Evolutionary conservation across 2,329 filamentous ascomycete species (phyloP).

Genomic region (Monosporascus cannonballus): DNA sequence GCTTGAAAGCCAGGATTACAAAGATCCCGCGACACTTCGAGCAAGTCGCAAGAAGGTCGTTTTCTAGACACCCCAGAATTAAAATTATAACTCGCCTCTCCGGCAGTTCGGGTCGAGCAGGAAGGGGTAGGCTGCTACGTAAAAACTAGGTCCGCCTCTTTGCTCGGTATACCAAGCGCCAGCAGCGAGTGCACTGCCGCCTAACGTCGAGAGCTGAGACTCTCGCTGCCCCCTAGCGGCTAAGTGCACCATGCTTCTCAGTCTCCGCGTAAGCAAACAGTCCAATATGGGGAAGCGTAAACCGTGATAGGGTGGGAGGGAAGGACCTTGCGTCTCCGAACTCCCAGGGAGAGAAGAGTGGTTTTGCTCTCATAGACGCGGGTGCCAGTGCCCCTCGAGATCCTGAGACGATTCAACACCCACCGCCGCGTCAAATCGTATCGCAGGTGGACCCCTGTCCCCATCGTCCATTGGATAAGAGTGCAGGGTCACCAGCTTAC

Average conservation of each 20-base stretch:
- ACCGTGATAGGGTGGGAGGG: neutral
- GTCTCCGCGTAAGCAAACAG: neutral
- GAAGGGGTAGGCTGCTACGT: neutral
- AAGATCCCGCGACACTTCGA: too few relatives aligned
- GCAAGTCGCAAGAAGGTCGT: too few relatives aligned
- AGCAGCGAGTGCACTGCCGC: neutral
- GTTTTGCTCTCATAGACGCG: slow-evolving; percentile 22
- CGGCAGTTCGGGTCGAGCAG: neutral
- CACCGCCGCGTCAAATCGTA: slow-evolving; percentile 30
- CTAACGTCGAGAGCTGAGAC: neutral
- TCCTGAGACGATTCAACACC: slow-evolving; percentile 20
- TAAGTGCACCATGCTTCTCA: neutral
- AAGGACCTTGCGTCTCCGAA: neutral
- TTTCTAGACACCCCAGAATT: neutral
- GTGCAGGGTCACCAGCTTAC: slow-evolving; percentile 18
- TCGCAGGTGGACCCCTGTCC: slow-evolving; percentile 24
- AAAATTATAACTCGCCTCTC: neutral
- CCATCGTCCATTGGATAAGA: slow-evolving; percentile 24
- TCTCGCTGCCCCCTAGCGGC: neutral
- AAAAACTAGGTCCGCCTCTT: neutral
- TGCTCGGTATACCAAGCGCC: neutral
- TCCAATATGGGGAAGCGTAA: neutral
- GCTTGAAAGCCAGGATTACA: too few relatives aligned
- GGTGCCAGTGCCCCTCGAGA: slow-evolving; percentile 9
- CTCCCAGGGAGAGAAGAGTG: neutral